These are phyloP conservation scores for Clitoria ternatea DNA, from an alignment of 306 rosid species.

Conservation along the genomic window DNA sequence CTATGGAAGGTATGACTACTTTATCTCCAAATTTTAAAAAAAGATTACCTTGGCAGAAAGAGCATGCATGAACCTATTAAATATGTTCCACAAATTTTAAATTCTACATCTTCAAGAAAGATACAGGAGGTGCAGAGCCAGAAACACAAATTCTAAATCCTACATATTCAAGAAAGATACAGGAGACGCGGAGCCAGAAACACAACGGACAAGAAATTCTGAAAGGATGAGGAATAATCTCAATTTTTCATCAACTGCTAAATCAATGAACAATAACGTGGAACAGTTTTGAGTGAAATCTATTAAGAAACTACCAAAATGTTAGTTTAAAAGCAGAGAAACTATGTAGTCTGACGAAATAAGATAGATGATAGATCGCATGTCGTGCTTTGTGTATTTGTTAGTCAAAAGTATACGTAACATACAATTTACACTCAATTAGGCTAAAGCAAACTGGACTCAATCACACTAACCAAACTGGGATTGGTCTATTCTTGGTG, in stretches of 20 bases:
- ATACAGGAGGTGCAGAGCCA: neutral
- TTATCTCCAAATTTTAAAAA: too few species aligned
- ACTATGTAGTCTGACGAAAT: neutral
- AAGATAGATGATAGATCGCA: neutral
- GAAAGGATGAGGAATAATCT: neutral
- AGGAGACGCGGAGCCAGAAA: neutral
- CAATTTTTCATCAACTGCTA: neutral
- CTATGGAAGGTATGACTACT: constrained; percentile 56
- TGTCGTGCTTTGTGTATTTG: neutral
- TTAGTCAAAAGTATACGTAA: neutral
- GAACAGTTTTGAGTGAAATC: neutral
- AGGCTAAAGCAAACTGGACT: neutral
- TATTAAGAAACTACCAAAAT: neutral
- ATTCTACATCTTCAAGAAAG: neutral
- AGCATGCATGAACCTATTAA: neutral
- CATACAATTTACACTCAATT: neutral
- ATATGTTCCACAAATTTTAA: neutral
- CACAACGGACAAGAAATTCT: neutral
- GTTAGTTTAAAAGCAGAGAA: neutral
- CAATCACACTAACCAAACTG: too few species aligned
- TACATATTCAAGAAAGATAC: neutral
- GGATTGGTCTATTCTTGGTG: neutral
- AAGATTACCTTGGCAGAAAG: neutral
- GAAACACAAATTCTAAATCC: too few species aligned
- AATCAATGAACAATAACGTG: neutral